Conservation (phyloP, 768 basidiomycete species). For the Podaxis pistillaris region DNA sequence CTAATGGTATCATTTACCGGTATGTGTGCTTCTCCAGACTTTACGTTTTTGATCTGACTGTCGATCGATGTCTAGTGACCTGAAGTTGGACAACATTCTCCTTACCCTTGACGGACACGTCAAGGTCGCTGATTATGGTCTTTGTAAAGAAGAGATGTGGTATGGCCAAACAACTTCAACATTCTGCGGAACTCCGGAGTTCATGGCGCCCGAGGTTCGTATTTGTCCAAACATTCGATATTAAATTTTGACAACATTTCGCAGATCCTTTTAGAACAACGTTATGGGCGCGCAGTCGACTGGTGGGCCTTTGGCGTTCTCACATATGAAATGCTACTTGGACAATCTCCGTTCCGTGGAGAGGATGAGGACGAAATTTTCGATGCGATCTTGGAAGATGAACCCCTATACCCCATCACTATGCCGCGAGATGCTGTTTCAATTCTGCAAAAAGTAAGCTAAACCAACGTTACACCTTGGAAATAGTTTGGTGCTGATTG, state of each 20-base stretch:
- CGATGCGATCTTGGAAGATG: constrained; percentile 97
- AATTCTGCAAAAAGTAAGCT: constrained; percentile 83
- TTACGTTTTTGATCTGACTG: background rate
- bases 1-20: constrained; percentile 99
- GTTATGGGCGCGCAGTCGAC: constrained; percentile 97
- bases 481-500: background rate
- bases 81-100: constrained; percentile 97
- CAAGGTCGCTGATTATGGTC: constrained; percentile 98
- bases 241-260: constrained; percentile 11
- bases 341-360: constrained; percentile 98
- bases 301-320: constrained; percentile 99
- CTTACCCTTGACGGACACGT: constrained; percentile 96
- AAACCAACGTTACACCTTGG: background rate
- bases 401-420: constrained; percentile 97
- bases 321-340: constrained; percentile 98
- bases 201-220: constrained; percentile 97
- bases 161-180: constrained; percentile 94
- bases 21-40: constrained; percentile 31
- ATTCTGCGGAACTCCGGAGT: constrained; percentile 99
- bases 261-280: constrained; percentile 97
- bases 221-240: background rate
- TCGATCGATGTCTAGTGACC: constrained; percentile 54
- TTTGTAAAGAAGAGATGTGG: constrained; percentile 99
- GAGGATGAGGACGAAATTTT: constrained; percentile 99
- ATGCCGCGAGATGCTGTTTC: constrained; percentile 98